A percentile compares a stretch with the other conserved stretches of the same genome.
These are phyloP conservation scores for Globisporangium paddicum DNA, from an alignment of 352 stramenopile genomes.

Conservation along the genomic window DNA sequence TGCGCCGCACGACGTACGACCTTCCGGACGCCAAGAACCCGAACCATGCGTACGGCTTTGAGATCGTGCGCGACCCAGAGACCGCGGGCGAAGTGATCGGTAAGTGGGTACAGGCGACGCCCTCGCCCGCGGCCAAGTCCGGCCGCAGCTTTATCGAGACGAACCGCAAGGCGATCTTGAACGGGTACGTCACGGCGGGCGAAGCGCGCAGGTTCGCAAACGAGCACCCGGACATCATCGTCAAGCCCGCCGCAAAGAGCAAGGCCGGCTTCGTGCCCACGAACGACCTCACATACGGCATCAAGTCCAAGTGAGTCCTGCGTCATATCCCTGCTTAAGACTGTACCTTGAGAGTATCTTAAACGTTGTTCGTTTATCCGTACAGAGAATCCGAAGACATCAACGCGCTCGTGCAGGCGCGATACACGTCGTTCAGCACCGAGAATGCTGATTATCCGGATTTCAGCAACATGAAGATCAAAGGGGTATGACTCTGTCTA, in stretches of 20 bases:
- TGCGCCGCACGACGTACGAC: conserved; percentile 60
- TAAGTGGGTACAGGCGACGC: conserved; percentile 66
- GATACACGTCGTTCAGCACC: conserved; percentile 55
- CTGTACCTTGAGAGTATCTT: background rate
- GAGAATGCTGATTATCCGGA: conserved; percentile 75
- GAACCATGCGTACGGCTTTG: conserved; percentile 64
- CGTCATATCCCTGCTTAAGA: background rate
- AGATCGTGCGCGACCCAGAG: conserved; percentile 66
- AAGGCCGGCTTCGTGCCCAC: conserved; percentile 50
- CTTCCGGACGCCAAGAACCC: conserved; percentile 59
- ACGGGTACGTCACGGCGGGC: conserved; percentile 51
- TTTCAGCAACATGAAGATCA: conserved; percentile 75
- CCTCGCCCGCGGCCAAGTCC: conserved; percentile 50
- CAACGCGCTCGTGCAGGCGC: conserved; percentile 58
- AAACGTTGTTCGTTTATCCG: background rate
- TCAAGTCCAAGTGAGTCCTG: conserved; percentile 64
- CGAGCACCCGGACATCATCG: conserved; percentile 68
- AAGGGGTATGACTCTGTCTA: conserved; percentile 59
- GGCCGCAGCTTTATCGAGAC: conserved; percentile 79
- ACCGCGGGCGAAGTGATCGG: conserved; percentile 65
- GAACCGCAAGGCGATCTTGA: conserved; percentile 60
- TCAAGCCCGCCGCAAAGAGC: conserved; percentile 52
- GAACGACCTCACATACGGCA: conserved; percentile 59
- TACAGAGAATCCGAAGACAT: conserved; percentile 71
- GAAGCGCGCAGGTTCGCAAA: conserved; percentile 58